These are phyloP conservation scores for Heterobasidion annosum DNA, from an alignment of 1,284 basidiomycete species.

Conservation along the genomic window DNA sequence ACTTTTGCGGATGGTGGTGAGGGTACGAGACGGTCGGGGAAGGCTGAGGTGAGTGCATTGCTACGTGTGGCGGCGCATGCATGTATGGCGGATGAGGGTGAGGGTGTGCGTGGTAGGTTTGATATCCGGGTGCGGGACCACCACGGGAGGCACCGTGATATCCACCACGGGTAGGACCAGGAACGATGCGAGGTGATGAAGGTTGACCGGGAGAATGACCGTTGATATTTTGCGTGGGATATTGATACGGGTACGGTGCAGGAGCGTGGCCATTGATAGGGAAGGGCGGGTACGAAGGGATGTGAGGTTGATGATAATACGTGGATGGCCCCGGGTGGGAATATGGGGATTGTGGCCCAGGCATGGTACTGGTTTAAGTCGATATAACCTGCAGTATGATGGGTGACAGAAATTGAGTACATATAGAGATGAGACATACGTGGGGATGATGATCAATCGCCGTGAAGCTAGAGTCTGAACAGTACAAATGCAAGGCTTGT, in stretches of 20 bases:
- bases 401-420: not conserved
- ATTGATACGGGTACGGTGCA: conserved; percentile 10
- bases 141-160: conserved; percentile 9
- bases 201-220: conserved; percentile 10
- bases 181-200: conserved; percentile 7
- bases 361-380: conserved; percentile 14
- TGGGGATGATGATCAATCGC: not conserved
- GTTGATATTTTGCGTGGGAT: conserved; percentile 9
- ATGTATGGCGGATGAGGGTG: conserved; percentile 6
- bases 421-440: not conserved
- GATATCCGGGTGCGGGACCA: conserved; percentile 7
- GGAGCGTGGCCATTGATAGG: conserved; percentile 7
- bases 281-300: conserved; percentile 21
- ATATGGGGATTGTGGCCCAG: conserved; percentile 23
- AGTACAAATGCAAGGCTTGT: not conserved
- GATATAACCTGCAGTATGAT: not conserved
- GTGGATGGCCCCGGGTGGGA: conserved; percentile 22
- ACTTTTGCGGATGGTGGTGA: conserved; percentile 12
- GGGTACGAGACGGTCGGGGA: conserved; percentile 9
- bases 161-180: conserved; percentile 5
- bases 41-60: not conserved
- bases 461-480: not conserved
- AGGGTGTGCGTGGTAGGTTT: conserved; percentile 8
- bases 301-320: conserved; percentile 20
- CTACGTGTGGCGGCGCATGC: conserved; percentile 5